Evolutionary conservation across 108 stramenopile species (phyloP), one percentile per base, ranked within the genome.

Genomic region (Discostella stelligeroides): DNA sequence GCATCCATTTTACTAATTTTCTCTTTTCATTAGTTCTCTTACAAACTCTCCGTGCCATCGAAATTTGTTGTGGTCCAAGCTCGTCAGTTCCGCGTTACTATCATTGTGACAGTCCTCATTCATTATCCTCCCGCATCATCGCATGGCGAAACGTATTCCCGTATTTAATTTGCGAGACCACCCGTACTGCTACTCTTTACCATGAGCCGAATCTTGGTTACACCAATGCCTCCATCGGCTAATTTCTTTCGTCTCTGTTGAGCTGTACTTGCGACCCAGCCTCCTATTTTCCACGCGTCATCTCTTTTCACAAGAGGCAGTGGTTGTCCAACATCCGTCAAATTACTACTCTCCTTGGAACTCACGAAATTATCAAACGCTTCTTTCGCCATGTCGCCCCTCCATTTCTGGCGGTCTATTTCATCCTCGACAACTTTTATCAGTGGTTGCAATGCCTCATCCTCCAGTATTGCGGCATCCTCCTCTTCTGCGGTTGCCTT

Each of bases 191-290:
- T 72, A 42, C 54, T 72, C 55, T 79, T 79, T 27, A 82, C 77
- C 59, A 66, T 82, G 23, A 94, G 65, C 11, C 88, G 80, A 41
- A 94, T 63, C 70, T 90, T 95, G 18, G 89, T 91, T 10, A 94
- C 88, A 40, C 85, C 88, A 17, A 74, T 82, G 39, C 93, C 94
- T 23, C 94, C 91, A 76, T 95, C 94, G 7, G 85, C 56, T 43
- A 78, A 85, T 48, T 86, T 63, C 14, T 62, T 77, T 55, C 94
- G 79, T 23, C 94, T 64, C 61, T 95, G 94, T 40, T 90, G 88
- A 0, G 91, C 86, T 41, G 91, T 81, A 49, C 88, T 89, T 9
- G 91, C 86, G 24, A 91, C 88, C 94, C 94, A 95, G 17, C 91
- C 94, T 20, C 94, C 94, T 34, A 86, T 72, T 57, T 83, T 89